Conservation (phyloP, 1,139 yeast genomes). For the Candida glucosophila region DNA sequence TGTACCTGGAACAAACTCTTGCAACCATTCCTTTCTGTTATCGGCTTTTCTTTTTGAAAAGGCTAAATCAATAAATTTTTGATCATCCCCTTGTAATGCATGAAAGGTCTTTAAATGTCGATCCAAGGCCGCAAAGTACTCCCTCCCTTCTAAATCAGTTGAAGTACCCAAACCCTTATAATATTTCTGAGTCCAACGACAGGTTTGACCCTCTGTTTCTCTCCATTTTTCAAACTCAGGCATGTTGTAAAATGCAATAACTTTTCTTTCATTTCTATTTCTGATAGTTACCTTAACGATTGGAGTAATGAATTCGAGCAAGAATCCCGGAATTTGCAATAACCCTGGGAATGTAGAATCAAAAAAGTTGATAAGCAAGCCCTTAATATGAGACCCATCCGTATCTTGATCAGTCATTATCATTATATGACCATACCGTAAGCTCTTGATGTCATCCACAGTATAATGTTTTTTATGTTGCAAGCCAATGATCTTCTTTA, state of each 20-base stretch:
- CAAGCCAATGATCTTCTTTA: conserved; percentile 90
- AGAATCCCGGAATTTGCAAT: conserved; percentile 82
- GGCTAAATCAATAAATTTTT: conserved; percentile 79
- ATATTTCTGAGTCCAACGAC: conserved; percentile 90
- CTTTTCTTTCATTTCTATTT: conserved; percentile 49
- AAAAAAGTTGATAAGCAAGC: conserved; percentile 84
- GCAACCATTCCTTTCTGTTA: conserved; percentile 95
- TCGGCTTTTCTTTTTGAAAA: conserved; percentile 95
- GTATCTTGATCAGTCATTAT: conserved; percentile 99
- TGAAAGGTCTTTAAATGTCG: conserved; percentile 83
- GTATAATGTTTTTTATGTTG: conserved; percentile 82
- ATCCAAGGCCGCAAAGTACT: conserved; percentile 81
- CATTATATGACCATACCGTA: conserved; percentile 96
- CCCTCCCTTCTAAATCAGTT: conserved; percentile 69
- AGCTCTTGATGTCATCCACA: conserved; percentile 51
- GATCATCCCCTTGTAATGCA: conserved; percentile 73
- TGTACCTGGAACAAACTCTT: conserved; percentile 85
- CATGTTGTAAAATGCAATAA: conserved; percentile 82
- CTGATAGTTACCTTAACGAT: conserved; percentile 83
- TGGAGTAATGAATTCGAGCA: conserved; percentile 93
- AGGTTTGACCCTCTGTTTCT: conserved; percentile 65
- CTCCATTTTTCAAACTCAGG: conserved; percentile 96
- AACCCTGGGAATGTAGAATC: conserved; percentile 95
- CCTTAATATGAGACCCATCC: conserved; percentile 98
- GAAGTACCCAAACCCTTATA: conserved; percentile 99